A percentile compares a stretch with the other conserved stretches of the same genome.
These are phyloP conservation scores for Linum lewisii DNA, from an alignment of 345 rosid species.

Conservation along the genomic window DNA sequence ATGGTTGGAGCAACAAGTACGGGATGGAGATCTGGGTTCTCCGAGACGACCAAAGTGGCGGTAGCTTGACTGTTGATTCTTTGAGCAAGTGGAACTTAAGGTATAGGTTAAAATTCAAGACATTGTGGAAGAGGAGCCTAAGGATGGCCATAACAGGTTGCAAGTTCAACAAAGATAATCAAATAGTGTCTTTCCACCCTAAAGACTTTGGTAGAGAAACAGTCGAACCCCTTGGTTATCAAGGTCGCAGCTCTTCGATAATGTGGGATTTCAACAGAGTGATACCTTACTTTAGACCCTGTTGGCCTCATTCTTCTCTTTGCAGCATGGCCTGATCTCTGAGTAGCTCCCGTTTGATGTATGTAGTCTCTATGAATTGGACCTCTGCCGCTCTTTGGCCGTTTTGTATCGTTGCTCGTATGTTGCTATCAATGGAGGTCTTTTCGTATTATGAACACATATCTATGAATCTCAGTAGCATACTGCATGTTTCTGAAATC, in stretches of 20 bases:
- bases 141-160: constrained; percentile 14
- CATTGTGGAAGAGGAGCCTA: constrained; percentile 43
- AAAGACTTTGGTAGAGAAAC: constrained; percentile 19
- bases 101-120: constrained; percentile 35
- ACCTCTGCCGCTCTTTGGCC: no score
- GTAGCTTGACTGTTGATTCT: no score
- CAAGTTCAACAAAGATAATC: constrained; percentile 36
- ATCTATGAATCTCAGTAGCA: no score
- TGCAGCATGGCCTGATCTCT: constrained; percentile 10
- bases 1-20: constrained; percentile 41
- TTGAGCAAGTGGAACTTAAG: constrained; percentile 34
- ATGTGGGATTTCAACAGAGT: constrained; percentile 46
- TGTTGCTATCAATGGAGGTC: no score
- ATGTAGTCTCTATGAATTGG: no score
- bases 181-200: constrained; percentile 34
- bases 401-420: no score
- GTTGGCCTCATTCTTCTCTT: constrained; percentile 40
- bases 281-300: constrained; percentile 39
- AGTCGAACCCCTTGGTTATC: constrained; percentile 35
- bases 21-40: constrained; percentile 54
- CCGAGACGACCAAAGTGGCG: constrained; percentile 21
- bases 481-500: background rate
- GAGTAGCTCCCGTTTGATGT: no score
- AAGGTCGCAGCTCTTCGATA: constrained; percentile 36
- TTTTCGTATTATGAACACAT: no score